phyloP scores from a whole-genome alignment of 306 rosid genomes.

The Mimosa bimucronata region DNA sequence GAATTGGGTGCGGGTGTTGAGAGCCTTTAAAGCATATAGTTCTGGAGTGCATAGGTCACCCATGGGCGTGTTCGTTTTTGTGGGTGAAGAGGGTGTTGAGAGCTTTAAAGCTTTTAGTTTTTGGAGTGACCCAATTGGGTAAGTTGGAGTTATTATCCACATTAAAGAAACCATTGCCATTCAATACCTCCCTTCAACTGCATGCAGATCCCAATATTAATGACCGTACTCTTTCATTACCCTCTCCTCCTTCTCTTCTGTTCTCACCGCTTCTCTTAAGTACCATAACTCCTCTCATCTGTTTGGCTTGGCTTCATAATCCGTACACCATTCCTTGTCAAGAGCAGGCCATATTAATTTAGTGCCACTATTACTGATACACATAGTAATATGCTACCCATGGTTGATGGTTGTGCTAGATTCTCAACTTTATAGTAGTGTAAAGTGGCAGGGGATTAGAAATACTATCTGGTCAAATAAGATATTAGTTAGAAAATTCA shows the following conservation, averaged over 20 bases:
- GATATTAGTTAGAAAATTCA: conserved; percentile 33
- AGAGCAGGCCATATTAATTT: conserved; percentile 1
- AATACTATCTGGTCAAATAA: conserved; percentile 20
- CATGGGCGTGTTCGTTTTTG: conserved; percentile 51
- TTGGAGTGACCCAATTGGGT: conserved; percentile 60
- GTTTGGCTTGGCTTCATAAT: conserved; percentile 21
- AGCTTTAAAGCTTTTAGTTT: conserved; percentile 47
- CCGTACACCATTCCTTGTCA: not conserved
- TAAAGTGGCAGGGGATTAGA: too few species aligned
- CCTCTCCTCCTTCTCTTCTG: conserved; percentile 39
- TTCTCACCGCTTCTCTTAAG: conserved; percentile 70
- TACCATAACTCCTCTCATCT: conserved; percentile 30
- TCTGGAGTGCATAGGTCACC: conserved; percentile 37
- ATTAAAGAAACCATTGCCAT: conserved; percentile 58
- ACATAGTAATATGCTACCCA: not conserved
- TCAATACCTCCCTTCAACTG: conserved; percentile 77
- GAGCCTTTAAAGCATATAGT: conserved; percentile 42
- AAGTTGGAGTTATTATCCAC: conserved; percentile 72
- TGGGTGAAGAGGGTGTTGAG: conserved; percentile 55
- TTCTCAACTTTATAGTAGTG: conserved; percentile 3
- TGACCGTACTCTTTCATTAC: conserved; percentile 40
- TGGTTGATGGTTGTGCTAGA: not conserved
- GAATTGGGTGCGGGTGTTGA: conserved; percentile 50
- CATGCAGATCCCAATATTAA: conserved; percentile 59
- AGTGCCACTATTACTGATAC: not conserved